A percentile compares a stretch with the other conserved stretches of the same genome.
phyloP scores from a whole-genome alignment of 2,329 filamentous ascomycete genomes.

The Penicillium corylophilum region DNA sequence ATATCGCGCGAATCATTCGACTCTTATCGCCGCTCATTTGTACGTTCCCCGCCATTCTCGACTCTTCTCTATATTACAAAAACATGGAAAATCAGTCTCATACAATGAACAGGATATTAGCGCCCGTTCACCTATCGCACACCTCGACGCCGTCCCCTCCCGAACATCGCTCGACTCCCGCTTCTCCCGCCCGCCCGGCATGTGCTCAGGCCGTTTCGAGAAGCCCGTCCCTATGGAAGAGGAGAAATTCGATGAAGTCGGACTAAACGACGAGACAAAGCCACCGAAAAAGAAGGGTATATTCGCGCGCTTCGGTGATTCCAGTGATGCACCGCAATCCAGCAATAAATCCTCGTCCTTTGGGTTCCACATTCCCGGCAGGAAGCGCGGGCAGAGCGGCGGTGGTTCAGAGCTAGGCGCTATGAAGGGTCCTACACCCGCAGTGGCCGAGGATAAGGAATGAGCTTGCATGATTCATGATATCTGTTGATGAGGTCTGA shows the following conservation, averaged over 20 bases:
- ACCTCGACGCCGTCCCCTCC: slow-evolving; percentile 57
- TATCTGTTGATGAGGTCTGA: slow-evolving; percentile 4
- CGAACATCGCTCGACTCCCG: slow-evolving; percentile 81
- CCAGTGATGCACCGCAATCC: slow-evolving; percentile 34
- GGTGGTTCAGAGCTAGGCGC: slow-evolving; percentile 69
- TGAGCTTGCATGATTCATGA: slow-evolving; percentile 20
- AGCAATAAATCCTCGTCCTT: slow-evolving; percentile 48
- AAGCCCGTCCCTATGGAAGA: slow-evolving; percentile 66
- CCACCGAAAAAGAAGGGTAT: slow-evolving; percentile 77
- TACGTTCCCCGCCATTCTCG: slow-evolving; percentile 49
- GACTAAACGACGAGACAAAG: slow-evolving; percentile 72
- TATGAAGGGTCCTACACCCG: slow-evolving; percentile 49
- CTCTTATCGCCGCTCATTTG: slow-evolving; percentile 92
- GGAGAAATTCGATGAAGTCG: slow-evolving; percentile 86
- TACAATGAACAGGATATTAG: slow-evolving; percentile 71
- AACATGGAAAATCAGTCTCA: slow-evolving; percentile 5
- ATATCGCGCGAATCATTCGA: slow-evolving; percentile 97
- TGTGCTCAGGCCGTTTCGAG: slow-evolving; percentile 58
- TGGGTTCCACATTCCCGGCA: slow-evolving; percentile 67
- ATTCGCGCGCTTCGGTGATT: slow-evolving; percentile 70
- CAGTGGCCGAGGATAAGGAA: slow-evolving; percentile 16
- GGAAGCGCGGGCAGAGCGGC: slow-evolving; percentile 70
- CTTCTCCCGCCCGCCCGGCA: slow-evolving; percentile 62
- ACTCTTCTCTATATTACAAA: not conserved
- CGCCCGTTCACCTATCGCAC: slow-evolving; percentile 73